Conservation (phyloP, 805 yeast genomes). For the Isabelozyma rhagii region DNA sequence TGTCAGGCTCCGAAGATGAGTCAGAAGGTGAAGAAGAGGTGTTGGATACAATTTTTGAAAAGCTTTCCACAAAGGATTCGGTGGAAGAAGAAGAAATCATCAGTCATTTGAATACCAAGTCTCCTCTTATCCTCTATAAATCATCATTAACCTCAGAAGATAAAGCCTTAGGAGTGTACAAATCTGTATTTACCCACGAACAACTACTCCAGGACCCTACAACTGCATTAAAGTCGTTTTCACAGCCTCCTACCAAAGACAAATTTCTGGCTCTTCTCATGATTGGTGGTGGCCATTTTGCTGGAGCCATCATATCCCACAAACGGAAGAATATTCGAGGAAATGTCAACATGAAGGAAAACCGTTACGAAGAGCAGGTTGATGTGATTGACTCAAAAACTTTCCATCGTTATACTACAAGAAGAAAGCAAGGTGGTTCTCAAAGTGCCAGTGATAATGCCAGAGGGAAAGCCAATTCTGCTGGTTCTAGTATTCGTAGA, state of each 20-base stretch:
- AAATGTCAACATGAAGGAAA: conserved; percentile 45
- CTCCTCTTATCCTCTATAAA: conserved; percentile 63
- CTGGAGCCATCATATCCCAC: conserved; percentile 89
- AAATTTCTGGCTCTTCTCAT: conserved; percentile 74
- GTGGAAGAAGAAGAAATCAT: conserved; percentile 32
- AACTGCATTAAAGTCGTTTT: conserved; percentile 41
- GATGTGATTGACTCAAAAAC: conserved; percentile 73
- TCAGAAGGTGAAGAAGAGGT: conserved; percentile 15
- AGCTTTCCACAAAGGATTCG: conserved; percentile 7
- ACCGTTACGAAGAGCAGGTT: conserved; percentile 60
- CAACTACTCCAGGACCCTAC: conserved; percentile 47
- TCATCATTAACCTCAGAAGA: conserved; percentile 43
- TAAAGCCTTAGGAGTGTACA: conserved; percentile 65
- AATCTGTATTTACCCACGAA: conserved; percentile 49
- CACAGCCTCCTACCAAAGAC: conserved; percentile 12
- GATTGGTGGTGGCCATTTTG: conserved; percentile 98
- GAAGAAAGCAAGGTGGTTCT: conserved; percentile 97
- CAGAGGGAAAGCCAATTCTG: conserved; percentile 93
- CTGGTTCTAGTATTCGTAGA: conserved; percentile 87
- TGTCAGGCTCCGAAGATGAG: conserved; percentile 52
- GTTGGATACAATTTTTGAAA: conserved; percentile 19
- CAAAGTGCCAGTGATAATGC: conserved; percentile 91
- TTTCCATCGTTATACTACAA: conserved; percentile 90
- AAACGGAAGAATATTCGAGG: conserved; percentile 55
- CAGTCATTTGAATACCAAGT: conserved; percentile 61